These are phyloP conservation scores for Ciborinia camelliae DNA, from an alignment of 2,329 filamentous ascomycete genomes.

Conservation along the genomic window DNA sequence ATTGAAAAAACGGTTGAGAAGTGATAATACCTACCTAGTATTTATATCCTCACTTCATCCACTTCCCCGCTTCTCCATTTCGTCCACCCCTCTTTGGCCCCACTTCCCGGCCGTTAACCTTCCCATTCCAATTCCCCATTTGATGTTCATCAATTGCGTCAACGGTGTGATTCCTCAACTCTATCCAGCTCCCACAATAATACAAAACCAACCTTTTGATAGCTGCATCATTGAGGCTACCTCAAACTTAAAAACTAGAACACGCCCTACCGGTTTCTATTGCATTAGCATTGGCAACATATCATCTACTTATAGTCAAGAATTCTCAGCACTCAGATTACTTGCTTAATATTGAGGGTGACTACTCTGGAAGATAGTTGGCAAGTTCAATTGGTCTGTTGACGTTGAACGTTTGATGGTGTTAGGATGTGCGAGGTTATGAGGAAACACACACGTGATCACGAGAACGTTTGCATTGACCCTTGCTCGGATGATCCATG, in stretches of 20 bases:
- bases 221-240: neutral
- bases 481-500: neutral
- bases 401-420: neutral
- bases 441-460: neutral
- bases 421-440: neutral
- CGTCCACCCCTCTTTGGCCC: neutral
- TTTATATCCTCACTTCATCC: neutral
- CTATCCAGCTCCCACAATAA: neutral
- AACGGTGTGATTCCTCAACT: too few species aligned
- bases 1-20: neutral
- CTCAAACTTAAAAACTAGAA: too few species aligned
- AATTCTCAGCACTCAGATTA: neutral
- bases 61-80: neutral
- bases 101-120: neutral
- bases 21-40: too few species aligned
- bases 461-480: conserved; percentile 4
- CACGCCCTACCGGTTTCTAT: neutral
- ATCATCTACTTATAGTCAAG: neutral
- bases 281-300: neutral
- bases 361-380: neutral
- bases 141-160: too few species aligned
- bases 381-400: neutral
- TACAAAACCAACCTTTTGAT: neutral
- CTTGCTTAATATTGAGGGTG: neutral
- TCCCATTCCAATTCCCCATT: too few species aligned